A percentile compares a stretch with the other conserved stretches of the same genome.
These are phyloP conservation scores for Alternaria sp. DNA, from an alignment of 2,329 filamentous ascomycete species.

Conservation along the genomic window DNA sequence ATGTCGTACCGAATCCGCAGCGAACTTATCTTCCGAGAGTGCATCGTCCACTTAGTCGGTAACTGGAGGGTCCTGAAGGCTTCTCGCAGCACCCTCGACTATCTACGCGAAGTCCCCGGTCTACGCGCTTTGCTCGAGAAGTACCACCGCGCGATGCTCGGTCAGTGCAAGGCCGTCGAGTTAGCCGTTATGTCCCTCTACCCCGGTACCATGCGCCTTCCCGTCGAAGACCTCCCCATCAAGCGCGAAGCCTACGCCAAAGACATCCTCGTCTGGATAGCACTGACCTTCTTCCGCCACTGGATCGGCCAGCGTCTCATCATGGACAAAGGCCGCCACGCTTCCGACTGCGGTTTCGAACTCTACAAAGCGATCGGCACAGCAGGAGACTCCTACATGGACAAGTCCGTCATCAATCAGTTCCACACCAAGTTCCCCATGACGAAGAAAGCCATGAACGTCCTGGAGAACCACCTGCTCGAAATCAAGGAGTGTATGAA, in stretches of 20 bases:
- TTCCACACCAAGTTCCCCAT: conserved; percentile 54
- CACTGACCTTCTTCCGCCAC: conserved; percentile 55
- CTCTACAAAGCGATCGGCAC: conserved; percentile 52
- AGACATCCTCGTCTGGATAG: conserved; percentile 61
- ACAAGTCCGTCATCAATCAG: conserved; percentile 43
- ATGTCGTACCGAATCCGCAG: conserved; percentile 56
- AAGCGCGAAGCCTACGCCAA: conserved; percentile 54
- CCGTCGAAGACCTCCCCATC: conserved; percentile 39
- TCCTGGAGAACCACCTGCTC: conserved; percentile 50
- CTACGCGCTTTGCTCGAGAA: conserved; percentile 40
- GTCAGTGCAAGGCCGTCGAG: conserved; percentile 38
- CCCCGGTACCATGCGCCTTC: conserved; percentile 35
- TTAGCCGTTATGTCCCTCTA: conserved; percentile 30
- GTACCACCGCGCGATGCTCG: conserved; percentile 35
- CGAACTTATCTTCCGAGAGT: conserved; percentile 54
- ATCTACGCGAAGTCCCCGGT: conserved; percentile 25
- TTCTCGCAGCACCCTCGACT: conserved; percentile 3
- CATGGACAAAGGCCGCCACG: conserved; percentile 47
- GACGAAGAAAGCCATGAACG: conserved; percentile 52
- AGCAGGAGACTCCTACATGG: conserved; percentile 55
- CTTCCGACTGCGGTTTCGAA: conserved; percentile 54
- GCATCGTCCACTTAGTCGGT: conserved; percentile 54
- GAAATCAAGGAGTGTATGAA: conserved; percentile 55
- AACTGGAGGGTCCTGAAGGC: conserved; percentile 45
- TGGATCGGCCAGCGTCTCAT: conserved; percentile 54